Evolutionary conservation across 176 grass and related monocot genomes (phyloP).

Genomic region (Paspalum notatum): DNA sequence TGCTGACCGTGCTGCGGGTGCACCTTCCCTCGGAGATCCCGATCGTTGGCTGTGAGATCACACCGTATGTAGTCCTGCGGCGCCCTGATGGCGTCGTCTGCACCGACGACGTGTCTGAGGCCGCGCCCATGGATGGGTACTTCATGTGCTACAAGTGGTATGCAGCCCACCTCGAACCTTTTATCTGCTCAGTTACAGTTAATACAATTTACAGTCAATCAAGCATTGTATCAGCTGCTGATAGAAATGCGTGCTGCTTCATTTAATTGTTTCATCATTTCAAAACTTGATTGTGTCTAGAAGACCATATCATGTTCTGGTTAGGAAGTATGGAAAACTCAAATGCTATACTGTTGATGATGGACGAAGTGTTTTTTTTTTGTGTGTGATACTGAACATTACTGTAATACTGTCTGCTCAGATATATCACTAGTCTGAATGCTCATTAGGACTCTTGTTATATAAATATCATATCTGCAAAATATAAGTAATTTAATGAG

Average conservation of each 20-base stretch:
- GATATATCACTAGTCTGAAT: background rate
- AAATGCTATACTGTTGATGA: background rate
- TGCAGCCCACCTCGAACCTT: conserved; percentile 10
- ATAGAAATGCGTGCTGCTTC: background rate
- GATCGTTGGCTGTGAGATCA: conserved; percentile 90
- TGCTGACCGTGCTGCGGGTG: conserved; percentile 78
- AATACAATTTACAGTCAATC: background rate
- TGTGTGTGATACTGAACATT: background rate
- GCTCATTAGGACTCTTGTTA: background rate
- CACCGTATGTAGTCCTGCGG: conserved; percentile 75
- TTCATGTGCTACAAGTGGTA: conserved; percentile 85
- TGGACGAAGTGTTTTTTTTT: background rate
- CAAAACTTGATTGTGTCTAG: background rate
- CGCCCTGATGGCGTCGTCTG: conserved; percentile 53
- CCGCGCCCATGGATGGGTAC: conserved; percentile 56
- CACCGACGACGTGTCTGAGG: conserved; percentile 66
- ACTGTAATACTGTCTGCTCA: background rate
- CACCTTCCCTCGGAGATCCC: conserved; percentile 97
- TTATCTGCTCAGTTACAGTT: background rate
- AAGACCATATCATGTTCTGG: conserved; percentile 9
- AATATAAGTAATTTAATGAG: background rate
- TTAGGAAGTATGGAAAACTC: background rate
- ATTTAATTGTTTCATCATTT: background rate
- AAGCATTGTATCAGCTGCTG: background rate
- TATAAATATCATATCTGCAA: background rate